phyloP scores from a whole-genome alignment of 2,329 filamentous ascomycete species.

The Lanzia echinophila region DNA sequence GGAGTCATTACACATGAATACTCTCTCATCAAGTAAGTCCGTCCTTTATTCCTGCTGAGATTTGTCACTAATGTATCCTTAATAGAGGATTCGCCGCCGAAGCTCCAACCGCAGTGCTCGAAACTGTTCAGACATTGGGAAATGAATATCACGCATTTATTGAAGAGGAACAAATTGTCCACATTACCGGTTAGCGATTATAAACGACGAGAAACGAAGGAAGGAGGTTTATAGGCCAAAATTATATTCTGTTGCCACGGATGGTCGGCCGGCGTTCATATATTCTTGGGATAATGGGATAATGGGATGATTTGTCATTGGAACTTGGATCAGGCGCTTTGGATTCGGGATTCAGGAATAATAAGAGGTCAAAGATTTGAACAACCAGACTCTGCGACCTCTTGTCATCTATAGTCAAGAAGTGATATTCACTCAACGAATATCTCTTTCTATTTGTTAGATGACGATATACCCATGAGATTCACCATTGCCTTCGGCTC shows the following conservation, averaged over 20 bases:
- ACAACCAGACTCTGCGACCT: no score
- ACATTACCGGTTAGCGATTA: background rate
- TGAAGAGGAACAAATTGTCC: conserved; percentile 69
- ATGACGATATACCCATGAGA: no score
- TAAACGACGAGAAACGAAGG: background rate
- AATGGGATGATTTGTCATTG: no score
- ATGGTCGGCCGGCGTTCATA: no score
- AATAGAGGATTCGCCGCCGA: conserved; percentile 70
- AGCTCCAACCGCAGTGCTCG: conserved; percentile 61
- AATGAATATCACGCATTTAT: conserved; percentile 56
- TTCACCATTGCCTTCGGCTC: no score
- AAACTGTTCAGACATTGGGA: conserved; percentile 58
- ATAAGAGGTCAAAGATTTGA: no score
- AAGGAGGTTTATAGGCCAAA: background rate
- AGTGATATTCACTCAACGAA: no score
- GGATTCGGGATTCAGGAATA: no score
- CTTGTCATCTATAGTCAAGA: no score
- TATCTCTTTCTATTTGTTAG: no score
- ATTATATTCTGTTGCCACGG: background rate
- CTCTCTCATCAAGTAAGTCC: conserved; percentile 55
- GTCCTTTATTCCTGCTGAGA: background rate
- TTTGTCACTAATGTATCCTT: conserved; percentile 1
- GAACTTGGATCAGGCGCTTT: no score
- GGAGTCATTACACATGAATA: conserved; percentile 77
- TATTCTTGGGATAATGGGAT: no score